These are phyloP conservation scores for Podospora tetraspora DNA, from an alignment of 495 filamentous ascomycete genomes.

Conservation along the genomic window DNA sequence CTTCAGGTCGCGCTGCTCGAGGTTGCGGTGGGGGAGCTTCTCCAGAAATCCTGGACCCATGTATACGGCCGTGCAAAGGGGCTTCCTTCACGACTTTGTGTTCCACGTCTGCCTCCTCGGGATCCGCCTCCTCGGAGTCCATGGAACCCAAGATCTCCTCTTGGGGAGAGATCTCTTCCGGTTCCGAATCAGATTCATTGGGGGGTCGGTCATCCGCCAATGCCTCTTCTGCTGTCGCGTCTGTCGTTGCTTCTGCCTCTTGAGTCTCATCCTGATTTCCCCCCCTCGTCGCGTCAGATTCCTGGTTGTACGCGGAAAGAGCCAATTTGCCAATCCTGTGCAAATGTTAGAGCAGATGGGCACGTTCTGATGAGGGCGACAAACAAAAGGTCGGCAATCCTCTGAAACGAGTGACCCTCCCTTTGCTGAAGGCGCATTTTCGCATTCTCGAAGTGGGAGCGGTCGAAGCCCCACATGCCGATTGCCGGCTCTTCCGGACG, in stretches of 20 bases:
- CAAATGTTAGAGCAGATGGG: neutral
- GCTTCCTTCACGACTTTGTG: neutral
- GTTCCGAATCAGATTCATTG: neutral
- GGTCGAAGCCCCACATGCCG: constrained; percentile 20
- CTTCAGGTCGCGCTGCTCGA: neutral
- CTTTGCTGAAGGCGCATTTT: constrained; percentile 17
- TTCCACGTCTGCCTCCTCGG: neutral
- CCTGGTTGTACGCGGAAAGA: neutral
- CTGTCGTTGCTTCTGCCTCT: neutral
- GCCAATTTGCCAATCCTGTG: neutral
- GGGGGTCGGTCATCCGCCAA: neutral
- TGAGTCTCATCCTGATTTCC: neutral
- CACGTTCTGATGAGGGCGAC: neutral
- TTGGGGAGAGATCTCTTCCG: neutral
- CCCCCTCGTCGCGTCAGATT: neutral
- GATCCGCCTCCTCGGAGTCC: neutral
- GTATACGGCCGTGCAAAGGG: neutral
- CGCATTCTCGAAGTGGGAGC: constrained; percentile 17
- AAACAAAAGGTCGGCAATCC: constrained; percentile 11
- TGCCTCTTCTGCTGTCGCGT: neutral
- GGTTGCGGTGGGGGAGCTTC: neutral
- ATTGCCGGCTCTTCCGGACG: constrained; percentile 12
- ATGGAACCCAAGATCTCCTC: neutral
- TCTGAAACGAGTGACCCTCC: constrained; percentile 7
- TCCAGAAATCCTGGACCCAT: neutral